Conservation (phyloP, 352 stramenopile species). For the Pythium monospermum region DNA sequence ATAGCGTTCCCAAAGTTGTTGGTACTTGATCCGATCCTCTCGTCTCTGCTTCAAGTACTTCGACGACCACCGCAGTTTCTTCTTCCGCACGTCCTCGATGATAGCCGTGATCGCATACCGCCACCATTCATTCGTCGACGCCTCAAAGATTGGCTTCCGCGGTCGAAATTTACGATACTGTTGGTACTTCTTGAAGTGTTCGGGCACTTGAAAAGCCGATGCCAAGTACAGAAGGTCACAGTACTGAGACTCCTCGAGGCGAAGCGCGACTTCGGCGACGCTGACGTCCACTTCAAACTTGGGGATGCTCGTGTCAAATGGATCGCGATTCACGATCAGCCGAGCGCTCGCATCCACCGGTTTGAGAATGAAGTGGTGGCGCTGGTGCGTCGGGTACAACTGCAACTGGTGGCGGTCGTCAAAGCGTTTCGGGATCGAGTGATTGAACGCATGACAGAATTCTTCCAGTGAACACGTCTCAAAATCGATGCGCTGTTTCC, state of each 20-base stretch:
- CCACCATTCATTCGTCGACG: slow-evolving; percentile 64
- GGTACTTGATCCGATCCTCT: slow-evolving; percentile 68
- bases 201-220: slow-evolving; percentile 60
- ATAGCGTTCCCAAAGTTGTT: slow-evolving; percentile 53
- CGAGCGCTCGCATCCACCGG: slow-evolving; percentile 75
- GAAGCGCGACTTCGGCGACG: slow-evolving; percentile 72
- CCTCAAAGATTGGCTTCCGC: slow-evolving; percentile 40
- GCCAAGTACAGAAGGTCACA: slow-evolving; percentile 81
- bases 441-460: slow-evolving; percentile 74
- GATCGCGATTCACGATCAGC: slow-evolving; percentile 80
- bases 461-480: slow-evolving; percentile 63
- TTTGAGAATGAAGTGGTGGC: slow-evolving; percentile 84
- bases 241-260: slow-evolving; percentile 84
- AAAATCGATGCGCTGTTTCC: slow-evolving; percentile 52
- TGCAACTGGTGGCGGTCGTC: slow-evolving; percentile 68
- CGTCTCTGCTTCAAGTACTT: slow-evolving; percentile 78
- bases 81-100: slow-evolving; percentile 49
- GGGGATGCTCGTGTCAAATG: slow-evolving; percentile 63
- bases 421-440: slow-evolving; percentile 80
- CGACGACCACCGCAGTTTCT: slow-evolving; percentile 75
- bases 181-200: slow-evolving; percentile 76
- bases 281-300: slow-evolving; percentile 82
- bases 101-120: slow-evolving; percentile 70
- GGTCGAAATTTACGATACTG: slow-evolving; percentile 74
- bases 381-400: slow-evolving; percentile 62